Base-by-base conservation (phyloP, 345 rosid genomes). In the Xanthoceras sorbifolium region DNA sequence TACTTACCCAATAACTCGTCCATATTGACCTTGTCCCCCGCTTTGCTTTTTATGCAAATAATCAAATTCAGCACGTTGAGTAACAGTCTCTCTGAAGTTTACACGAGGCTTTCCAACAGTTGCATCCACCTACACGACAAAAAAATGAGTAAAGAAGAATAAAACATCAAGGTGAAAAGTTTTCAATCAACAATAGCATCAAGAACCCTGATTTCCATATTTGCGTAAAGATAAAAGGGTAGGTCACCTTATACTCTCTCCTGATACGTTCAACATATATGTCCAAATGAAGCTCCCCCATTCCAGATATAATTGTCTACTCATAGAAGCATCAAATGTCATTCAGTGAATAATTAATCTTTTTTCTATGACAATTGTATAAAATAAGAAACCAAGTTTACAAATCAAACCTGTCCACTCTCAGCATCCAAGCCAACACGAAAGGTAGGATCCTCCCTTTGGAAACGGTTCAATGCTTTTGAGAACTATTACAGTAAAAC, bases 11-110 rank as follows among this genome's bases (percentile, higher is more conserved):
- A 71, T 77, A 40, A 94, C 97, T 34, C 98, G 85, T 76, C 99
- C 99, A 72, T 92, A 97, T 85, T 97, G 99, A 85, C 99, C 99
- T 71, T 93, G 96, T 74, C 99, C 98, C 72, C 99, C 99, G 86
- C 85, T 87, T 84, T 97, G 99, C 85, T 97, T 92, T 91, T 97
- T 97, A 82, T 94, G 99, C 76, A 97, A 79, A 86, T 97, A 97
- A 87, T 97, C 99, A 80, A 92, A 97, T 73, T 90, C 91, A 64
- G 97, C 94, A 64, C 94, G 94, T 69, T 86, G 86, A 38, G 99
- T 94, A 61, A 97, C 83, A 72, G 98, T 94, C 83, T 97, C 99
- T 76, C 98, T 90, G 76, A 97, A 97, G 73, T 97, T 97, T 67
- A 97, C 99, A 71, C 96, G 97, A 77, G 99, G 99, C 83, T 89